Percentiles rank a stretch among this genome's conserved stretches.
Conservation (phyloP, 2,329 filamentous ascomycete species). For the Gremmenia infestans region DNA sequence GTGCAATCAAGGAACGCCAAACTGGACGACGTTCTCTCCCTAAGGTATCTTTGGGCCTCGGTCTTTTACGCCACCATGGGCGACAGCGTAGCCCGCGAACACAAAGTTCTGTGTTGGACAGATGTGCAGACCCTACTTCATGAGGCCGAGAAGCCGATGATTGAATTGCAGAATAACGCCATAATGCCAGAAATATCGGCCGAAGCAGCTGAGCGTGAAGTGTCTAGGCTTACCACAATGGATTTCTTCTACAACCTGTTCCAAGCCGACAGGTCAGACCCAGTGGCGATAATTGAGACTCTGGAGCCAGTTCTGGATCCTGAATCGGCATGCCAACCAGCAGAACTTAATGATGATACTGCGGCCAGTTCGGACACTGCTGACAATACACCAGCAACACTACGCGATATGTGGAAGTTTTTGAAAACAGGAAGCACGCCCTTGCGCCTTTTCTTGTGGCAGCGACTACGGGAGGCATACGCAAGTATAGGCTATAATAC, state of each 20-base stretch:
- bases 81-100: conserved; percentile 50
- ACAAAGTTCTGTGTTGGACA: conserved; percentile 56
- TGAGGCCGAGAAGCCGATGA: conserved; percentile 42
- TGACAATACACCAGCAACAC: conserved; percentile 33
- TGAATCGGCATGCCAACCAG: conserved; percentile 43
- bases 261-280: conserved; percentile 73
- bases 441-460: conserved; percentile 83
- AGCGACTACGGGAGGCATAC: conserved; percentile 85
- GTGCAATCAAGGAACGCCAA: conserved; percentile 33
- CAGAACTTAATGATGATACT: conserved; percentile 14
- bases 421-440: conserved; percentile 76
- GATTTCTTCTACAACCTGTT: conserved; percentile 94
- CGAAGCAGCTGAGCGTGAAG: conserved; percentile 80
- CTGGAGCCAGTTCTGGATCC: conserved; percentile 88
- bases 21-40: conserved; percentile 36
- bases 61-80: conserved; percentile 55
- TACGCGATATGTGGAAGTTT: conserved; percentile 81
- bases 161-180: conserved; percentile 74
- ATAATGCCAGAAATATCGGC: conserved; percentile 84
- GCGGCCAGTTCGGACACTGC: conserved; percentile 11
- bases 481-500: conserved; percentile 76
- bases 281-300: conserved; percentile 81
- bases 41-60: conserved; percentile 64
- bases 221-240: conserved; percentile 89
- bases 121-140: conserved; percentile 54